phyloP scores from a whole-genome alignment of 1,284 basidiomycete species.

The Ustilago shanxiensis region DNA sequence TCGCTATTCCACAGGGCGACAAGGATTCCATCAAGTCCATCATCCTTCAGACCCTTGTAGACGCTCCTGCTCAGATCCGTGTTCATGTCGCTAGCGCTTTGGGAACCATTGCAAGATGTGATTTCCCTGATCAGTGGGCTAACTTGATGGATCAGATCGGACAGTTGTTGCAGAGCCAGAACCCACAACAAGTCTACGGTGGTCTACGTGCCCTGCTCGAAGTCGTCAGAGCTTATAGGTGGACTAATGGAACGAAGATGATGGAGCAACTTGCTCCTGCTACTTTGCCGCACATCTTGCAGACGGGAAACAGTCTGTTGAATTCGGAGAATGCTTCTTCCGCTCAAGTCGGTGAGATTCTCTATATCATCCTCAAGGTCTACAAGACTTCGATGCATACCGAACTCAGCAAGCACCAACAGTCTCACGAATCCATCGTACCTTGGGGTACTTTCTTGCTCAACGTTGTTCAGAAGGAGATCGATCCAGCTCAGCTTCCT shows the following conservation, averaged over 20 bases:
- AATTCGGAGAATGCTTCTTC: slow-evolving; percentile 54
- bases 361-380: slow-evolving; percentile 66
- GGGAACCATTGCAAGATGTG: slow-evolving; percentile 57
- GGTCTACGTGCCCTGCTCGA: slow-evolving; percentile 66
- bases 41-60: slow-evolving; percentile 60
- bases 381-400: slow-evolving; percentile 67
- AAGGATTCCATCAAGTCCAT: slow-evolving; percentile 50
- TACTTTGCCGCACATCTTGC: slow-evolving; percentile 63
- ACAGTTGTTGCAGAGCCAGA: slow-evolving; percentile 52
- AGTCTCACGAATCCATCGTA: slow-evolving; percentile 65
- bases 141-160: slow-evolving; percentile 62
- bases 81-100: slow-evolving; percentile 62
- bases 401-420: slow-evolving; percentile 64
- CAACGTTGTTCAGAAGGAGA: slow-evolving; percentile 61
- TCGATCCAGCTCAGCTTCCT: slow-evolving; percentile 52
- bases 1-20: slow-evolving; percentile 55
- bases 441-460: slow-evolving; percentile 68
- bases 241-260: slow-evolving; percentile 60
- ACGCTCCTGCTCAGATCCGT: slow-evolving; percentile 51
- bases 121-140: slow-evolving; percentile 66
- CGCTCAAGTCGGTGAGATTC: slow-evolving; percentile 61
- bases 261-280: slow-evolving; percentile 60
- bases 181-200: slow-evolving; percentile 58
- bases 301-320: slow-evolving; percentile 56
- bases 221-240: slow-evolving; percentile 63